Conservation (phyloP, 1,284 basidiomycete species). For the Xerocomus alliaceus region DNA sequence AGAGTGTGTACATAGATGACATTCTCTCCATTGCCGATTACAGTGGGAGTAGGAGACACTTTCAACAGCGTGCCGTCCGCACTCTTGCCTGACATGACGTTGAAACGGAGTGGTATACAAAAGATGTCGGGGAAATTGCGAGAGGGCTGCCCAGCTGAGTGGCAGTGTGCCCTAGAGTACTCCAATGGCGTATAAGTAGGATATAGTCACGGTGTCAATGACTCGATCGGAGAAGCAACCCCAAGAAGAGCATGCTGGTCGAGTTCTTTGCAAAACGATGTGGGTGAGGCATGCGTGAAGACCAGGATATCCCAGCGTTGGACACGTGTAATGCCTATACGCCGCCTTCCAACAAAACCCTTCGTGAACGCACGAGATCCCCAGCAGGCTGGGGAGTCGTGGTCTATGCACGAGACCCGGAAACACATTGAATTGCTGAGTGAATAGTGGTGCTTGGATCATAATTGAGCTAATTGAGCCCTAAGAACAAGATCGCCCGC, state of each 20-base stretch:
- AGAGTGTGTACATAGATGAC: slow-evolving; percentile 12
- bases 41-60: slow-evolving; percentile 1
- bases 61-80: slow-evolving; percentile 2
- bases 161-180: neutral
- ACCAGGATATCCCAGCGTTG: neutral
- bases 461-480: neutral
- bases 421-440: neutral
- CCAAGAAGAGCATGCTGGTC: neutral
- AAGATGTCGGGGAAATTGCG: neutral
- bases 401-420: neutral
- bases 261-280: neutral
- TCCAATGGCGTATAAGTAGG: slow-evolving; percentile 23
- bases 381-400: neutral
- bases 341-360: neutral
- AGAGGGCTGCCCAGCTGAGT: neutral
- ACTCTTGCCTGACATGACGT: slow-evolving; percentile 18
- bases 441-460: neutral
- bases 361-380: neutral
- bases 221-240: slow-evolving; percentile 3
- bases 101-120: neutral
- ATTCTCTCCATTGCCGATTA: slow-evolving; percentile 6
- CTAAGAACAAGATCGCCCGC: neutral
- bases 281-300: neutral
- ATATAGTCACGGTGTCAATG: neutral
- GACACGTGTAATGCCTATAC: neutral